These are phyloP conservation scores for Penicillium paneum DNA, from an alignment of 2,329 filamentous ascomycete genomes.

Conservation along the genomic window DNA sequence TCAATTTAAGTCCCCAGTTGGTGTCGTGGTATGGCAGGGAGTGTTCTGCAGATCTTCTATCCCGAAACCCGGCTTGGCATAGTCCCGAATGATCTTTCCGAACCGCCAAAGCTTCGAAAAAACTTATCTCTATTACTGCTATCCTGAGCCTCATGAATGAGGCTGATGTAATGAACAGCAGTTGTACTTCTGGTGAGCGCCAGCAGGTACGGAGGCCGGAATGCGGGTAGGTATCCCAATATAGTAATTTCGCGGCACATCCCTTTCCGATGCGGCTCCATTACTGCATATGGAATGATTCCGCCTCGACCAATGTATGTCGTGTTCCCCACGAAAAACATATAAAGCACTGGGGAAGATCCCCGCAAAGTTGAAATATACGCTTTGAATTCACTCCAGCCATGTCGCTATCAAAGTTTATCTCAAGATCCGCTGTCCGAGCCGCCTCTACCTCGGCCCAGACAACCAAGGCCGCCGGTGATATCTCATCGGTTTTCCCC, in stretches of 20 bases:
- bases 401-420: slow-evolving; percentile 31
- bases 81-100: not conserved
- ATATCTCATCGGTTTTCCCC: slow-evolving; percentile 50
- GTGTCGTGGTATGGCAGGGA: not conserved
- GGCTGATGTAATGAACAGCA: not conserved
- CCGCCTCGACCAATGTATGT: not conserved
- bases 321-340: slow-evolving; percentile 1
- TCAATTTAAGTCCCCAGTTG: not conserved
- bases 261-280: not conserved
- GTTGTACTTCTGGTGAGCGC: not conserved
- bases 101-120: not conserved
- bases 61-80: not conserved
- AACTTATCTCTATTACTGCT: not conserved
- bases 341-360: not conserved
- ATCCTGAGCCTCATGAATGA: not conserved
- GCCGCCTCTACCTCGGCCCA: slow-evolving; percentile 32
- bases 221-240: slow-evolving; percentile 10
- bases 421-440: slow-evolving; percentile 28
- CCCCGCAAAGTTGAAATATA: not conserved
- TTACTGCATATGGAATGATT: not conserved
- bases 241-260: not conserved
- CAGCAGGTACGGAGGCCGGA: too few species aligned
- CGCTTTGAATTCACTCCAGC: not conserved
- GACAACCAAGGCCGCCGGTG: slow-evolving; percentile 44
- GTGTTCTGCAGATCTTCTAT: not conserved